Evolutionary conservation across 2,329 filamentous ascomycete genomes (phyloP).

Genomic region (Lasiodiplodia citricola): DNA sequence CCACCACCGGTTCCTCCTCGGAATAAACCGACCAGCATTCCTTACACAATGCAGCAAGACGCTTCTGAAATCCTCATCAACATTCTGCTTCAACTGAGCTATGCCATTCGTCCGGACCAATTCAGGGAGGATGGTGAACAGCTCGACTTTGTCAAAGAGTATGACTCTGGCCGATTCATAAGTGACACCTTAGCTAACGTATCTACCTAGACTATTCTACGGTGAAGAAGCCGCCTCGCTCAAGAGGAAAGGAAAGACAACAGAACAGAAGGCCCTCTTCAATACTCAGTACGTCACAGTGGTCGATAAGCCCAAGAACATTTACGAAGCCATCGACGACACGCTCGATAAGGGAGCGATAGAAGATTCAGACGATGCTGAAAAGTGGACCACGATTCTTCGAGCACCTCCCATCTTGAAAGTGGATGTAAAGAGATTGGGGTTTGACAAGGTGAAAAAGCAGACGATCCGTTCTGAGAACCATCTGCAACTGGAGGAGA

Average conservation of each 20-base stretch:
- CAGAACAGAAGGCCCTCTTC: constrained; percentile 60
- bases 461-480: constrained; percentile 75
- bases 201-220: constrained; percentile 34
- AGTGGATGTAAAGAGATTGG: constrained; percentile 84
- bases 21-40: constrained; percentile 32
- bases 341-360: constrained; percentile 83
- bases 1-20: constrained; percentile 66
- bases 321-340: constrained; percentile 85
- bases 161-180: not conserved
- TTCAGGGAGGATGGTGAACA: constrained; percentile 75
- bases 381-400: constrained; percentile 50
- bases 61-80: constrained; percentile 95
- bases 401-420: constrained; percentile 85
- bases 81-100: constrained; percentile 87
- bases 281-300: constrained; percentile 68
- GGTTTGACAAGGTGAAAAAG: constrained; percentile 66
- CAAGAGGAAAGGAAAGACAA: constrained; percentile 52
- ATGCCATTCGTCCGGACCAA: constrained; percentile 76
- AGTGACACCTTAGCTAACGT: not conserved
- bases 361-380: constrained; percentile 35
- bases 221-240: constrained; percentile 41
- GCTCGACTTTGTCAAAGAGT: constrained; percentile 75
- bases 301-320: constrained; percentile 63
- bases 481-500: constrained; percentile 78
- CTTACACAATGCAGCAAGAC: constrained; percentile 75